Evolutionary conservation across 2,329 filamentous ascomycete genomes (phyloP).

Genomic region (Rugonectria rugulosa): DNA sequence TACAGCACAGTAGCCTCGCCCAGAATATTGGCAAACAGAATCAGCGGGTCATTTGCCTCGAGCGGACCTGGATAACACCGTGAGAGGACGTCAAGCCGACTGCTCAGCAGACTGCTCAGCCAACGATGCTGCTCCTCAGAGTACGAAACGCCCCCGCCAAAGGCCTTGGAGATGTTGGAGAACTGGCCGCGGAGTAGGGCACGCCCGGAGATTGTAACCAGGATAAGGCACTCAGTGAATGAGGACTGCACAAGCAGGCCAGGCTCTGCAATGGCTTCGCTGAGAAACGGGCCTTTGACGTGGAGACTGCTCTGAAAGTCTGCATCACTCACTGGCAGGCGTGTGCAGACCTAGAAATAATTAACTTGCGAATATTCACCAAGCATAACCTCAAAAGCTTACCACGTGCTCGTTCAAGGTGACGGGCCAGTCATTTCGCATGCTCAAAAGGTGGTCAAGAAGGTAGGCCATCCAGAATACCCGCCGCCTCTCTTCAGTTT

Average conservation of each 20-base stretch:
- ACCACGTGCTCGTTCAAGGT: background rate
- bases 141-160: background rate
- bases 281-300: background rate
- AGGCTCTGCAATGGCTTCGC: background rate
- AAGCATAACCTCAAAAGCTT: no score
- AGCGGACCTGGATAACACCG: background rate
- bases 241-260: background rate
- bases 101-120: background rate
- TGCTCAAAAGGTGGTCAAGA: background rate
- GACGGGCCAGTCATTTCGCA: background rate
- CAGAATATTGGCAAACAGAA: background rate
- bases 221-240: background rate
- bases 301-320: background rate
- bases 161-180: background rate
- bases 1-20: background rate
- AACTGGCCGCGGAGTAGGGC: background rate
- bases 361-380: no score
- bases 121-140: background rate
- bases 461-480: constrained; percentile 1
- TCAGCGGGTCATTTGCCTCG: background rate
- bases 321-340: background rate
- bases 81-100: background rate
- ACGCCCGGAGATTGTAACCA: background rate
- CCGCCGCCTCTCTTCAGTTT: background rate
- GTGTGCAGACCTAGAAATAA: background rate